Conservation (phyloP, 2,329 filamentous ascomycete genomes). For the Epichloe gansuensis region DNA sequence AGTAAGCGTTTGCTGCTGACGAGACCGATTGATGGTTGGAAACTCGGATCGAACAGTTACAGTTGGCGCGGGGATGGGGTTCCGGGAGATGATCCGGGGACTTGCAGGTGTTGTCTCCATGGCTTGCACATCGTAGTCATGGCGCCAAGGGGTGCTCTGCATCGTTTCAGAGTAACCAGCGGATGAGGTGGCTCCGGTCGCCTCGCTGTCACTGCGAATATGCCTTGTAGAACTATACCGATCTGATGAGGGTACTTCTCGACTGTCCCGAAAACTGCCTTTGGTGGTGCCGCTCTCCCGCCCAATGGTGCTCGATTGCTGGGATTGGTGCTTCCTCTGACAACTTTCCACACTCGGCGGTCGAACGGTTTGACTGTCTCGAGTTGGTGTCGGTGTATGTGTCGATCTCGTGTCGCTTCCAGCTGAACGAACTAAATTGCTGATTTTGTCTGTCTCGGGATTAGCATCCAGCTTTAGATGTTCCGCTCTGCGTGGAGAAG, state of each 20-base stretch:
- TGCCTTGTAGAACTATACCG: conserved; percentile 41
- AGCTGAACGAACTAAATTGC: conserved; percentile 77
- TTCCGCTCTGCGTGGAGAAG: conserved; percentile 9
- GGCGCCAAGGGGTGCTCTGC: conserved; percentile 58
- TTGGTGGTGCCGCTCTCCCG: conserved; percentile 22
- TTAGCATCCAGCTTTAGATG: conserved; percentile 15
- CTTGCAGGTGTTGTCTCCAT: conserved; percentile 80
- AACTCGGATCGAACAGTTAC: conserved; percentile 97
- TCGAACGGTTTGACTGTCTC: conserved; percentile 50
- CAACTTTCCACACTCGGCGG: conserved; percentile 36
- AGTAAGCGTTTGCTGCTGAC: conserved; percentile 88
- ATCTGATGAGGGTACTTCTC: conserved; percentile 33
- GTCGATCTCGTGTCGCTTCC: conserved; percentile 47
- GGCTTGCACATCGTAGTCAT: conserved; percentile 91
- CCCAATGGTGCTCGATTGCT: conserved; percentile 16
- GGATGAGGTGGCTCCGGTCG: conserved; percentile 61
- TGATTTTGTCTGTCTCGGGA: conserved; percentile 66
- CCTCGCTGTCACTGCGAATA: conserved; percentile 65
- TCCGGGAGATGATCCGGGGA: conserved; percentile 59
- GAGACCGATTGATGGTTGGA: conserved; percentile 79
- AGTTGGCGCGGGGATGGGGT: conserved; percentile 78
- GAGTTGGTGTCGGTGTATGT: conserved; percentile 47
- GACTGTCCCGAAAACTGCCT: conserved; percentile 34
- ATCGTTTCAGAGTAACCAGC: conserved; percentile 68
- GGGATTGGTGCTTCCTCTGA: conserved; percentile 22